These are phyloP conservation scores for Vitis rupestris DNA, from an alignment of 164 flowering plant species.

Conservation along the genomic window DNA sequence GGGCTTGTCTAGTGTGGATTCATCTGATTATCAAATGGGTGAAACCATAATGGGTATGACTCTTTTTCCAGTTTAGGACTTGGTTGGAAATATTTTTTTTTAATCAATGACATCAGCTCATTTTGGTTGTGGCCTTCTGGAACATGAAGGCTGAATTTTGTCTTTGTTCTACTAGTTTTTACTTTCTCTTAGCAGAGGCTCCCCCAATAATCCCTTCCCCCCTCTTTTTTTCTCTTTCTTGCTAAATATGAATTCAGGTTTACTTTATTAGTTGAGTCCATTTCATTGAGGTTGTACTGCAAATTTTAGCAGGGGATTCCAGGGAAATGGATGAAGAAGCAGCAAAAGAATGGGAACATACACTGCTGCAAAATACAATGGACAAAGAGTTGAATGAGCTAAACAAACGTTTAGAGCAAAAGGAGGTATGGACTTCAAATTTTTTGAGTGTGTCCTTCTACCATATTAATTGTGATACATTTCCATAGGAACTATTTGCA, in stretches of 20 bases:
- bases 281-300: background rate
- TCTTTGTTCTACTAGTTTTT: background rate
- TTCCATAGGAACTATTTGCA: slow-evolving; percentile 2
- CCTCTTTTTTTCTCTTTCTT: background rate
- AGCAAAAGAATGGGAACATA: slow-evolving; percentile 96
- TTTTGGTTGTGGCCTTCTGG: background rate
- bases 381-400: slow-evolving; percentile 90
- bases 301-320: slow-evolving; percentile 57
- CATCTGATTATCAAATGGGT: slow-evolving; percentile 74
- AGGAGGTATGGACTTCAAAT: slow-evolving; percentile 57
- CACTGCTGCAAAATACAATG: slow-evolving; percentile 78
- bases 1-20: slow-evolving; percentile 66
- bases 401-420: slow-evolving; percentile 81
- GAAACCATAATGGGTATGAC: slow-evolving; percentile 54
- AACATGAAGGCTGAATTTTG: background rate
- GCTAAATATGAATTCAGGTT: background rate
- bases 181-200: no score
- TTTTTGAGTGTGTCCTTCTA: background rate
- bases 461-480: background rate
- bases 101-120: background rate
- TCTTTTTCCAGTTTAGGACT: slow-evolving; percentile 7
- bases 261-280: background rate
- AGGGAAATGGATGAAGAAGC: slow-evolving; percentile 83
- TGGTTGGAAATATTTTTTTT: background rate
- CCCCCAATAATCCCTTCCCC: background rate